phyloP scores from a whole-genome alignment of 2,329 filamentous ascomycete genomes.

The Aspergillus terreus region DNA sequence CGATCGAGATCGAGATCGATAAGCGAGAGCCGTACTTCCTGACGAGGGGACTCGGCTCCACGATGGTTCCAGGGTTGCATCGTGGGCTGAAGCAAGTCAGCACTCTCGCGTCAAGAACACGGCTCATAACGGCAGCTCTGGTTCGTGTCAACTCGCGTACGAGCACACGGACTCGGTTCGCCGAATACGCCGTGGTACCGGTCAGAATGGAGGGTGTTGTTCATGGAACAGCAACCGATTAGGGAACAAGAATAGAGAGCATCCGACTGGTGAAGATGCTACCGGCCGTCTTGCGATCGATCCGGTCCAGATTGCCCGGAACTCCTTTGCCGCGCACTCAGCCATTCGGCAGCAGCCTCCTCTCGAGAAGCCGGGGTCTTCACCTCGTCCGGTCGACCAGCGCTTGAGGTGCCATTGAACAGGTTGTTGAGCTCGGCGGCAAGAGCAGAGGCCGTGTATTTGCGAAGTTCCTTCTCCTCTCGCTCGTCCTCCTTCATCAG shows the following conservation, averaged over 20 bases:
- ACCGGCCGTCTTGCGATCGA: slow-evolving; percentile 30
- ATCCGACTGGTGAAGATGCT: slow-evolving; percentile 8
- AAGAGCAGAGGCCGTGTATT: slow-evolving; percentile 43
- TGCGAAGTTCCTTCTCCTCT: slow-evolving; percentile 45
- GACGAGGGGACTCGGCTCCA: background rate
- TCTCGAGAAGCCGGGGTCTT: slow-evolving; percentile 38
- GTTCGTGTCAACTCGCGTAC: no score
- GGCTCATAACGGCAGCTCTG: no score
- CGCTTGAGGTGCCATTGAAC: slow-evolving; percentile 26
- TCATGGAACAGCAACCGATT: background rate
- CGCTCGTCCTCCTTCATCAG: slow-evolving; percentile 47
- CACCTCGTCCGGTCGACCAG: slow-evolving; percentile 34
- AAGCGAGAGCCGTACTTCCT: background rate
- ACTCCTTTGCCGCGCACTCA: slow-evolving; percentile 24
- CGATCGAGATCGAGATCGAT: background rate
- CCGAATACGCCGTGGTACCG: background rate
- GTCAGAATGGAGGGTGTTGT: background rate
- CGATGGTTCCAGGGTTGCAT: background rate
- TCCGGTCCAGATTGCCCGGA: slow-evolving; percentile 33
- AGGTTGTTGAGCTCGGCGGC: slow-evolving; percentile 44
- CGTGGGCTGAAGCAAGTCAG: no score
- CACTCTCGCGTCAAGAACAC: no score
- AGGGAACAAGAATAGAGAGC: background rate
- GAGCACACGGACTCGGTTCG: background rate
- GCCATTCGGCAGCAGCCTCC: slow-evolving; percentile 32